A percentile compares a stretch with the other conserved stretches of the same genome.
These are phyloP conservation scores for Suhomyces wounanorum DNA, from an alignment of 1,139 yeast species.

Conservation along the genomic window DNA sequence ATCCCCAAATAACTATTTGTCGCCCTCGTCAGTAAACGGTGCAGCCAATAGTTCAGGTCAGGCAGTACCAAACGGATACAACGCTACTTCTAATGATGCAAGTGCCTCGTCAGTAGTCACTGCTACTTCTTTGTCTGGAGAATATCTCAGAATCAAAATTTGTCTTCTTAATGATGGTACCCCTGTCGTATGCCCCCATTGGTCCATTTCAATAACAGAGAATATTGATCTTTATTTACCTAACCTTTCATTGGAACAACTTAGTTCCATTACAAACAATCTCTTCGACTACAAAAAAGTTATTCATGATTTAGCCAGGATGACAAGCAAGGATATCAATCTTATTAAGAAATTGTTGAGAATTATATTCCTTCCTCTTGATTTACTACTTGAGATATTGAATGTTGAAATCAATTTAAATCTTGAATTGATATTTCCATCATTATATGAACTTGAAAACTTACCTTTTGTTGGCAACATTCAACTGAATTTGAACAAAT, in stretches of 20 bases:
- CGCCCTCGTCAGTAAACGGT: slow-evolving; percentile 27
- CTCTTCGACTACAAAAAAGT: slow-evolving; percentile 47
- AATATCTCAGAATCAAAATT: slow-evolving; percentile 68
- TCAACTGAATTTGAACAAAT: slow-evolving; percentile 59
- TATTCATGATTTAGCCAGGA: slow-evolving; percentile 40
- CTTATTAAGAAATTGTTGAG: slow-evolving; percentile 43
- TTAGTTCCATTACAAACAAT: slow-evolving; percentile 44
- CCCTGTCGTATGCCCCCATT: slow-evolving; percentile 76
- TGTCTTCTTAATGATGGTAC: slow-evolving; percentile 81
- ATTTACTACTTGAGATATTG: slow-evolving; percentile 55
- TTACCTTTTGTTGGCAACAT: slow-evolving; percentile 56
- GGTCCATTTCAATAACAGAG: slow-evolving; percentile 60
- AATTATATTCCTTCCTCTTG: slow-evolving; percentile 60
- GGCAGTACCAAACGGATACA: slow-evolving; percentile 3
- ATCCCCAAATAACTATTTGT: slow-evolving; percentile 45
- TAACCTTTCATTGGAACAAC: slow-evolving; percentile 44
- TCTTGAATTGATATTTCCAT: slow-evolving; percentile 80
- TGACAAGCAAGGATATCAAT: slow-evolving; percentile 39
- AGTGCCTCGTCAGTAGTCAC: slow-evolving; percentile 71
- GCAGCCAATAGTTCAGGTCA: slow-evolving; percentile 12
- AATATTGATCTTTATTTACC: slow-evolving; percentile 57
- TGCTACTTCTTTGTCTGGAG: slow-evolving; percentile 86
- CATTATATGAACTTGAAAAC: slow-evolving; percentile 58
- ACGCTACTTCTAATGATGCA: slow-evolving; percentile 19
- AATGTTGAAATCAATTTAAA: slow-evolving; percentile 67